Conservation (phyloP, 1,284 basidiomycete species). For the Papiliotrema flavescens region DNA sequence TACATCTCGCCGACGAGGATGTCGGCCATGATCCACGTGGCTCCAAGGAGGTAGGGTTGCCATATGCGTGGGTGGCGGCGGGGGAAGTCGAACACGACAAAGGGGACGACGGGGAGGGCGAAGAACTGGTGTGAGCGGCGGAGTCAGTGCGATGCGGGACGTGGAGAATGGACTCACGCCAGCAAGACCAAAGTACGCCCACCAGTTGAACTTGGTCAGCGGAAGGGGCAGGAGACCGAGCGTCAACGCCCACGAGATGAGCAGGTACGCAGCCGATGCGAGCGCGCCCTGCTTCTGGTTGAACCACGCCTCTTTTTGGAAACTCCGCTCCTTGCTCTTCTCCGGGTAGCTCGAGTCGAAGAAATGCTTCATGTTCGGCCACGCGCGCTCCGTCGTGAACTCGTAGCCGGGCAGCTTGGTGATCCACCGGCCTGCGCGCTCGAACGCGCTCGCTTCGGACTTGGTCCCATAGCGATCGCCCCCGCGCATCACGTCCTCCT, state of each 20-base stretch:
- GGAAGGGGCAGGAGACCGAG: slow-evolving; percentile 27
- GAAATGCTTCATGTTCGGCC: slow-evolving; percentile 38
- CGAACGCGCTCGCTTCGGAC: slow-evolving; percentile 5
- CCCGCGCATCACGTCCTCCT: slow-evolving; percentile 11
- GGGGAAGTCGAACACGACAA: slow-evolving; percentile 40
- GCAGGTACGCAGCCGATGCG: slow-evolving; percentile 31
- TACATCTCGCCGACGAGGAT: slow-evolving; percentile 41
- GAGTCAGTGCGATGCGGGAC: not conserved
- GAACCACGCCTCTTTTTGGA: slow-evolving; percentile 45
- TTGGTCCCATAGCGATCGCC: slow-evolving; percentile 5
- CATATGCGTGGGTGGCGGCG: slow-evolving; percentile 32
- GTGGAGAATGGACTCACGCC: slow-evolving; percentile 25
- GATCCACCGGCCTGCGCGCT: slow-evolving; percentile 19
- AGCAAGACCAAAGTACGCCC: slow-evolving; percentile 35
- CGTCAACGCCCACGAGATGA: slow-evolving; percentile 39
- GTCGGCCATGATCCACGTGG: slow-evolving; percentile 39
- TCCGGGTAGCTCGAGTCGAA: slow-evolving; percentile 43
- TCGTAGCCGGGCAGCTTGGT: slow-evolving; percentile 22
- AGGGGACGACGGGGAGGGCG: slow-evolving; percentile 35
- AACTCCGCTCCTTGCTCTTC: slow-evolving; percentile 37
- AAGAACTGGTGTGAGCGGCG: slow-evolving; percentile 20
- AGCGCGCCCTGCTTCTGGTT: slow-evolving; percentile 36
- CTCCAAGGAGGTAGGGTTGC: slow-evolving; percentile 36
- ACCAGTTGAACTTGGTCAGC: slow-evolving; percentile 22
- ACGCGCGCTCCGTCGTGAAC: slow-evolving; percentile 26